Evolutionary conservation across 1,284 basidiomycete genomes (phyloP), one percentile per base, ranked within the genome.

Genomic region (Cutaneotrichosporon sp.): DNA sequence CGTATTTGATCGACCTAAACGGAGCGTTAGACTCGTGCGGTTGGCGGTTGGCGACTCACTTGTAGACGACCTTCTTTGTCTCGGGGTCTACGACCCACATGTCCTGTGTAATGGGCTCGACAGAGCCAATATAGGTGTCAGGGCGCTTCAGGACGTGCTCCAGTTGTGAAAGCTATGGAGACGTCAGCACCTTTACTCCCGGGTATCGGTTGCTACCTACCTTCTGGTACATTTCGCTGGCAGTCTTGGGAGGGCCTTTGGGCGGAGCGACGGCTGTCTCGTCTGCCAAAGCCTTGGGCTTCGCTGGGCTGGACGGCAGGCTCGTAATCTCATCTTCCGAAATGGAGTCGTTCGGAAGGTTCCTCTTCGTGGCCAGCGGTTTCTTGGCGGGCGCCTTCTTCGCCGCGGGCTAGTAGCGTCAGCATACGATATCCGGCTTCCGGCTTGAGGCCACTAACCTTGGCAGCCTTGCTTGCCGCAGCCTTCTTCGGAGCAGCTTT

Each of bases 71-170:
- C 37, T 84, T 83, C 66, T 90, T 90, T 41, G 77, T 82, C 42
- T 84, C 84, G 1, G 81, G 78, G 69, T 96, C 89, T 70, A 84
- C 91, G 3, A 88, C 89, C 92, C 92, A 97, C 85, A 96, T 91
- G 26, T 77, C 67, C 68, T 91, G 86, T 0, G 83, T 87, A 55
- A 90, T 80, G 0, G 84, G 84, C 74, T 96, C 91, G 8, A 96
- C 84, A 51, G 89, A 93, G 18, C 92, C 96, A 58, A 99, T 98
- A 75, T 98, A 99, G 0, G 93, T 92, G 76, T 99, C 96, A 1
- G 96, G 96, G 56, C 96, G 88, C 74, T 88, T 89, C 55, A 98
- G 80, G 61, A 98, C 90, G 66, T 98, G 96, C 70, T 99, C 92
- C 17, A 97, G 79, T 85, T 96, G 94, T 0, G 91, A 86, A 54